Conservation (phyloP, 2,329 filamentous ascomycete genomes). For the Ophiosphaerella korrae region DNA sequence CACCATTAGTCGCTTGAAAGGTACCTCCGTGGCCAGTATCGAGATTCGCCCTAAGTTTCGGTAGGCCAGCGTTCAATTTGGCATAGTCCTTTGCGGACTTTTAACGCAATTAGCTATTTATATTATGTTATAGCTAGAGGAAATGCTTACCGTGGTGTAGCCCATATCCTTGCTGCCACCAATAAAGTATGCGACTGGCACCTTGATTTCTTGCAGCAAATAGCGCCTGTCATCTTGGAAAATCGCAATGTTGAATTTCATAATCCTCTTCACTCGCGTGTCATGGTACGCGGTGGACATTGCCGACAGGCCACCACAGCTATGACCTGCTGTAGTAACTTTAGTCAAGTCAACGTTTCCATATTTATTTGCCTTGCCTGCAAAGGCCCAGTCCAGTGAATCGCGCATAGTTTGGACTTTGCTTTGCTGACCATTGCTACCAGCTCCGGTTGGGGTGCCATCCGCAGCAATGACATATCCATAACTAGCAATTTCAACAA, state of each 20-base stretch:
- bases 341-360: conserved; percentile 24
- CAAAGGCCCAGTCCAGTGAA: conserved; percentile 22
- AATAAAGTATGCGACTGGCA: conserved; percentile 23
- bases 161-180: conserved; percentile 25
- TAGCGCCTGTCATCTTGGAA: conserved; percentile 26
- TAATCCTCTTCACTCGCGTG: conserved; percentile 19
- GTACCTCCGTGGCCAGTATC: conserved; percentile 29
- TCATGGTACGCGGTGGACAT: conserved; percentile 26
- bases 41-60: conserved; percentile 23
- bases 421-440: conserved; percentile 10
- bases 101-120: background rate
- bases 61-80: conserved; percentile 16
- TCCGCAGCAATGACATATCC: conserved; percentile 28
- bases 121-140: background rate
- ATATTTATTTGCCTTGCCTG: conserved; percentile 23
- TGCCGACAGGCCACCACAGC: conserved; percentile 23
- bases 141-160: conserved; percentile 17
- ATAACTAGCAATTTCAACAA: conserved; percentile 25
- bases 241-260: conserved; percentile 27
- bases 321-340: conserved; percentile 25
- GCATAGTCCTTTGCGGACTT: conserved; percentile 24
- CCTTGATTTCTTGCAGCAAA: conserved; percentile 25
- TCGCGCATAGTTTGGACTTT: conserved; percentile 31
- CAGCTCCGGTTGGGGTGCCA: conserved; percentile 14
- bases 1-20: conserved; percentile 23